Base-by-base conservation (phyloP, 345 rosid species). In the Eutrema yunnanense region DNA sequence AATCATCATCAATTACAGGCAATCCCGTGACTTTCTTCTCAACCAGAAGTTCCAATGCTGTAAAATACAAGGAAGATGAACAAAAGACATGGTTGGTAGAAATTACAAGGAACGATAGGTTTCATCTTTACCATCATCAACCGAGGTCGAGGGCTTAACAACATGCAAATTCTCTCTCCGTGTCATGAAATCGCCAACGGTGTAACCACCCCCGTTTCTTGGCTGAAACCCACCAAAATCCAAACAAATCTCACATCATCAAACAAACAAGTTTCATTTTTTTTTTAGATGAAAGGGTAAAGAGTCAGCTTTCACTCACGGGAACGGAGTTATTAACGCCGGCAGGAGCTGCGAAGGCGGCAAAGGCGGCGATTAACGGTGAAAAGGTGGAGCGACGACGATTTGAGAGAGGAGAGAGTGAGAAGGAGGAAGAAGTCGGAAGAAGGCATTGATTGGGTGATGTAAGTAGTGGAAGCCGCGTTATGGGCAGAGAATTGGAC, bases 131-230 rank as follows among this genome's bases (percentile, higher is more conserved):
- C 99, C 97, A 85, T 92, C 92, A 76, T 95, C 96, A 10, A 92
- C 96, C 2, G 87, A 82, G 0, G 97, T 95, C 6, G 92, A 73
- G 6, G 92, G 73, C 77, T 88, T 95, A 16, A 91, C 96, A 61
- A 87, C 92, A 56, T 74, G 82, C 70, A 95, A 77, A 61, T 83
- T 53, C 48, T 87, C 84, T 68, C 86, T 95, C 61, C 46, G 79
- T 3, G 99, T 91, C 97, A 91, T 95, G 71, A 89, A 88, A 85
- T 91, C 96, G 8, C 97, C 97, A 37, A 94, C 97, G 0, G 84
- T 89, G 48, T 85, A 94, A 9, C 82, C 72, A 9, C 82, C 72
- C 26, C 89, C 97, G 58, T 77, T 85, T 53, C 67, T 74, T 8
- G 87, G 71, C 97, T 89, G 81, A 62, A 77, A 58, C 52, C 36